Evolutionary conservation across 23 red algal species (phyloP), one percentile per base, ranked within the genome.

Genomic region (Gracilaria vermiculophylla): DNA sequence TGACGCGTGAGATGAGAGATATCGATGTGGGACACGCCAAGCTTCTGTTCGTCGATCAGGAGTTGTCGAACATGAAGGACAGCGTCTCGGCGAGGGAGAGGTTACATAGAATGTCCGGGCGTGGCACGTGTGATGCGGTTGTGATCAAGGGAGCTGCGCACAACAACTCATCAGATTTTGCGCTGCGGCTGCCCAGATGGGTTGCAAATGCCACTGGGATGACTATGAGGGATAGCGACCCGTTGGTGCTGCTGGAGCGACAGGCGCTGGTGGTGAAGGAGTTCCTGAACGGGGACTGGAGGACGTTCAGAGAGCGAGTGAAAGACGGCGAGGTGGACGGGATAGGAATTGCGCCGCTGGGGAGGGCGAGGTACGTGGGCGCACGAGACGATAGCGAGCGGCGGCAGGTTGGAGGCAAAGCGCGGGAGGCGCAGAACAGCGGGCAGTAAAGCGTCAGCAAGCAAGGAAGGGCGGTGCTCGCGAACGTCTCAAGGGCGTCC

Each of bases 121-220:
- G 51, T 41, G 83, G 39, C 3, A 88, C 43, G 1, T 55, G 54
- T 2, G 83, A 88, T 76, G 70, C 65, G 31, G 88, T 92, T 31
- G 62, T 56, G 25, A 36, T 81, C 41, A 37, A 80, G 25, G 77
- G 60, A 16, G 76, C 52, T 17, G 32, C 57, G 25, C 88, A 92
- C 62, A 80, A 92, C 62, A 83, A 92, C 64, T 36, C 76, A 34
- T 82, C 77, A 55, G 88, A 92, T 66, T 92, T 92, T 61, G 72
- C 88, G 39, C 16, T 92, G 37, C 29, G 76, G 2, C 34, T 92
- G 8, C 88, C 88, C 27, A 36, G 40, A 24, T 47, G 28, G 61
- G 27, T 82, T 35, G 76, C 74, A 15, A 27, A 15, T 53, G 64
- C 58, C 16, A 70, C 48, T 34, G 88, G 88, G 9, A 81, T 92